A percentile compares a stretch with the other conserved stretches of the same genome.
Evolutionary conservation across 179 eudicot species (phyloP).

Genomic region (Heliamphora pulchella): DNA sequence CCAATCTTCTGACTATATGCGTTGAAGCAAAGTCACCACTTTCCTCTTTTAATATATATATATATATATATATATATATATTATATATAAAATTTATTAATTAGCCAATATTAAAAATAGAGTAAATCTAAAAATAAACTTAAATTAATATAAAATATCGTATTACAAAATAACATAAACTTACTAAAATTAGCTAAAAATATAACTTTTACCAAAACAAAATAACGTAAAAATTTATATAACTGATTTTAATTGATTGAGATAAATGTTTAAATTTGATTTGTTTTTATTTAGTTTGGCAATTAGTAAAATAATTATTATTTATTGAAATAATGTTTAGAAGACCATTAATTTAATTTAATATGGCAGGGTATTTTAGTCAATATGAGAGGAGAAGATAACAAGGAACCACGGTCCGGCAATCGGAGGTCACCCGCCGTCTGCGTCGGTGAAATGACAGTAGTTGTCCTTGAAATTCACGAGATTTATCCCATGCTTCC

Average conservation of each 20-base stretch:
- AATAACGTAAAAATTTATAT: too few species aligned
- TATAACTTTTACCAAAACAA: too few species aligned
- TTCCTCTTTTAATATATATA: not conserved
- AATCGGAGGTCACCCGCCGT: not conserved
- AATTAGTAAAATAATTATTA: too few species aligned
- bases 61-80: not conserved
- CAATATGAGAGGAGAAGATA: not conserved
- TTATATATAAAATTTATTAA: not conserved
- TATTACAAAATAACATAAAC: too few species aligned
- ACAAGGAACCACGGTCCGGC: not conserved
- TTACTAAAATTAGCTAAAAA: too few species aligned
- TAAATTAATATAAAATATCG: too few species aligned
- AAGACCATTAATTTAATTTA: not conserved
- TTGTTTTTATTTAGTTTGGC: too few species aligned
- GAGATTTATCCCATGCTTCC: not conserved
- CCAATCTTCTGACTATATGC: conserved; percentile 19
- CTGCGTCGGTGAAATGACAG: conserved; percentile 5
- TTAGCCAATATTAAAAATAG: not conserved
- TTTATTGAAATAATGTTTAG: not conserved
- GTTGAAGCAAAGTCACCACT: conserved; percentile 26
- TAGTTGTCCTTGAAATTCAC: not conserved
- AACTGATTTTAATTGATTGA: too few species aligned
- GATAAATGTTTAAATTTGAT: too few species aligned
- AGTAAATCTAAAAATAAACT: not conserved
- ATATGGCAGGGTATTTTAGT: conserved; percentile 10